Base-by-base conservation (phyloP, 495 filamentous ascomycete species). In the Hypoxylon lenormandii region DNA sequence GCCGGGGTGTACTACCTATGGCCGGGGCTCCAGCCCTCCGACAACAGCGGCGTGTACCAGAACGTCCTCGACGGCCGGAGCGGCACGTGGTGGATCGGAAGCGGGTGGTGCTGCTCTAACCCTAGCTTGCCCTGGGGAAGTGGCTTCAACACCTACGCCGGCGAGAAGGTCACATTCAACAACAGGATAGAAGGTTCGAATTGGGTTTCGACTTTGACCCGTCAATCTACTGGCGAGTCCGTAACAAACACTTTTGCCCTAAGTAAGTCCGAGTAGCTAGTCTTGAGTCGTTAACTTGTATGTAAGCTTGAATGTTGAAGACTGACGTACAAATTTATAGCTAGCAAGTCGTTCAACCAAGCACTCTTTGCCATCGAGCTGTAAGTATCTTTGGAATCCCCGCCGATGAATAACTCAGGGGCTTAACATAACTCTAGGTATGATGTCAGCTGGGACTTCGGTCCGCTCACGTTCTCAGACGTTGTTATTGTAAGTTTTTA, bases 41-140 rank as follows among this genome's bases (percentile, higher is more conserved):
- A 77, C 47, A 77, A 78, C 30, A 77, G 60, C 18, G 80, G 79
- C 15, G 78, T 82, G 4, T 81, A 80, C 26, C 78, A 81, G 51
- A 76, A 77, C 16, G 81, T 81, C 4, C 72, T 81, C 5, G 80
- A 81, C 52, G 78, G 80, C 5, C 66, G 79, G 1, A 76, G 68
- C 11, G 78, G 79, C 8, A 79, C 75, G 4, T 81, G 80, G 80
- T 80, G 79, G 78, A 79, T 83, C 47, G 77, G 76, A 5, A 72
- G 69, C 15, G 79, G 81, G 6, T 83, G 79, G 81, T 81, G 80
- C 45, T 80, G 78, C 51, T 73, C 68, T 6, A 80, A 81, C 42
- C 81, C 79, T 8, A 74, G 52, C 26, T 62, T 82, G 33, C 73
- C 76, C 3, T 80, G 79, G 78, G 79, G 79, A 16, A 69, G 71